These are phyloP conservation scores for Pestalotiopsis sp. DNA, from an alignment of 2,329 filamentous ascomycete genomes.

Conservation along the genomic window DNA sequence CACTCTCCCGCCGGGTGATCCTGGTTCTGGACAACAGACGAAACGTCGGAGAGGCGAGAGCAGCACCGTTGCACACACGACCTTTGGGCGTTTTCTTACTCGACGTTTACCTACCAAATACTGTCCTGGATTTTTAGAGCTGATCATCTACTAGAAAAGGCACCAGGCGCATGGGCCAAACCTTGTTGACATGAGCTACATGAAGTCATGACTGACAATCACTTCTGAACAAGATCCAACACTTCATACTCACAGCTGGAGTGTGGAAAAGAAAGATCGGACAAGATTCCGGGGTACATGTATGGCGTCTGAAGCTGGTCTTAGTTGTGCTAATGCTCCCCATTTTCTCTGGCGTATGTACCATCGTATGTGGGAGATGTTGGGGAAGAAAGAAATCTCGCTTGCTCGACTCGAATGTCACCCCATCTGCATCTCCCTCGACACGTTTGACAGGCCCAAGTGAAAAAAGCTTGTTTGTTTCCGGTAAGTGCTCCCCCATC, in stretches of 20 bases:
- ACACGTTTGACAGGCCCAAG: not conserved
- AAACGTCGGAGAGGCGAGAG: not conserved
- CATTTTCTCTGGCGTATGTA: not conserved
- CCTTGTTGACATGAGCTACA: not conserved
- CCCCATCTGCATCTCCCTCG: not conserved
- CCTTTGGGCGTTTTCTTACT: not conserved
- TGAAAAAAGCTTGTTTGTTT: slow-evolving; percentile 1
- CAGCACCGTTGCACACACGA: not conserved
- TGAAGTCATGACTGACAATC: not conserved
- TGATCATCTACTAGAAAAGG: not conserved
- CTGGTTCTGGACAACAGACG: not conserved
- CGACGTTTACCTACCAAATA: no score
- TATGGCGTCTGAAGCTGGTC: not conserved
- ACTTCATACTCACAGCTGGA: not conserved
- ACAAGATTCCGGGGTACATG: not conserved
- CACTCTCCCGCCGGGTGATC: not conserved
- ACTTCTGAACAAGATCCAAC: not conserved
- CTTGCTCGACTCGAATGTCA: not conserved
- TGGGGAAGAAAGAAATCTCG: not conserved
- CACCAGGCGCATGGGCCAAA: not conserved
- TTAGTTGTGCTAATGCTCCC: not conserved
- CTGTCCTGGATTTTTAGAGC: not conserved
- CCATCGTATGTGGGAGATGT: not conserved
- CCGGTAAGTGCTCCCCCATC: not conserved
- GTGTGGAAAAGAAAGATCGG: not conserved